Base-by-base conservation (phyloP, 371 early-diverging fungal species). In the Nematocida sp. region DNA sequence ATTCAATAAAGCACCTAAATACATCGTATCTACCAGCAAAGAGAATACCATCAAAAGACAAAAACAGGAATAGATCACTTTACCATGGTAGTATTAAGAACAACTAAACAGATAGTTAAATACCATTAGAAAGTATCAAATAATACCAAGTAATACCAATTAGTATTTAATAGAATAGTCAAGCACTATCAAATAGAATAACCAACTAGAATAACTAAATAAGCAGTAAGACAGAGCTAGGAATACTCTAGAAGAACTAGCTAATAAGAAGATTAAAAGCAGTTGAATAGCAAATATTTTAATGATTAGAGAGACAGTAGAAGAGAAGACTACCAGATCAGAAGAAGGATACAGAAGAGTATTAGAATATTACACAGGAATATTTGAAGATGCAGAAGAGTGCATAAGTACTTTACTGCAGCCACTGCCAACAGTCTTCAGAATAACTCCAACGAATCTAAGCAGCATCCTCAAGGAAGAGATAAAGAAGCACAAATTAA, bases 371-470 rank as follows among this genome's bases (percentile, higher is more conserved):
- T 81, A 81, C 52, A 62, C 47, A 38, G 45, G 53, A 40, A 63
- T 46, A n/a, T 48, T 79, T 21, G 43, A 34, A 31, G 53, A 78
- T 4, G 29, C 2, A 1, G 61, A 58, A 0, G 75, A 63, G 23
- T 75, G 80, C 29, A 45, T 53, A 45, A 55, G 53, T 2, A 40
- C n/a, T 2, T 23, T 79, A 4, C 46, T 76, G 57, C 54, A 45
- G 41, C 75, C 74, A 40, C 78, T 82, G 64, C 78, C 81, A 1
- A 53, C 27, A 46, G 63, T 78, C 19, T 78, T 82, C 35, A 48
- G 82, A 64, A 48, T 79, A 0, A 65, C 75, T 13, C 31, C 49
- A 1, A 58, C 75, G 21, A 58, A 48, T 15, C 52, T 75, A 60
- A 25, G 49, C 9, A 27, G 49, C 17, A 54, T 47, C 38, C 70